Percentiles rank a stretch among this genome's conserved stretches.
phyloP scores from a whole-genome alignment of 345 rosid species.

The Boechera retrofracta region DNA sequence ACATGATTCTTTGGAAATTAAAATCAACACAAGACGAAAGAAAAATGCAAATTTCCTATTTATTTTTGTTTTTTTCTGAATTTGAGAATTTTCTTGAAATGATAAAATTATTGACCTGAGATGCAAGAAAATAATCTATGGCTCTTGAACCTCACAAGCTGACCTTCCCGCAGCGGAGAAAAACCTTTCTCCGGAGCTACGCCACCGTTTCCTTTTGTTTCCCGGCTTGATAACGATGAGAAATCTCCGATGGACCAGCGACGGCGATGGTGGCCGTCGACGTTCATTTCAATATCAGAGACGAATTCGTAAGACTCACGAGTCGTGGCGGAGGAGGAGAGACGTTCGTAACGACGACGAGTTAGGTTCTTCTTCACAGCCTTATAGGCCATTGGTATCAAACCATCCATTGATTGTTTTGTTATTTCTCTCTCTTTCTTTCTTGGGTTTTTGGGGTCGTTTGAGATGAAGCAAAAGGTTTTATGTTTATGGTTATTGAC shows the following conservation, averaged over 20 bases:
- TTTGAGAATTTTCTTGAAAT: conserved; percentile 26
- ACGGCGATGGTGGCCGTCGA: conserved; percentile 49
- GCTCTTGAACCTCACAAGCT: conserved; percentile 66
- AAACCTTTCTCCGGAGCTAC: conserved; percentile 23
- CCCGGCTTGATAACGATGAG: conserved; percentile 42
- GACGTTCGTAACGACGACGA: conserved; percentile 73
- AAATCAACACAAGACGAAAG: conserved; percentile 1
- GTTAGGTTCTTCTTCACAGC: conserved; percentile 67
- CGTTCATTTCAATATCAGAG: conserved; percentile 27
- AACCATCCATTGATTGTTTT: conserved; percentile 66
- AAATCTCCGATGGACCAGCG: conserved; percentile 59
- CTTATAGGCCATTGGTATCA: conserved; percentile 69
- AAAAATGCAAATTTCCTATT: background rate
- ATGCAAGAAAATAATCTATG: conserved; percentile 69
- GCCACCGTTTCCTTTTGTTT: conserved; percentile 20
- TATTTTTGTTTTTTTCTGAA: background rate
- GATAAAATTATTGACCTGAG: conserved; percentile 37
- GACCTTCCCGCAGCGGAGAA: conserved; percentile 43
- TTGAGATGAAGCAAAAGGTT: conserved; percentile 22
- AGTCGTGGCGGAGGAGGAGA: conserved; percentile 55
- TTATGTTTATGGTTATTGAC: conserved; percentile 14
- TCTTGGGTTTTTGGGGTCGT: background rate
- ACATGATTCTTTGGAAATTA: background rate
- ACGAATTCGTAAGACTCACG: conserved; percentile 46
- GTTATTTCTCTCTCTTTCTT: background rate